phyloP scores from a whole-genome alignment of 805 yeast genomes.

The Zygotorulaspora sp. region DNA sequence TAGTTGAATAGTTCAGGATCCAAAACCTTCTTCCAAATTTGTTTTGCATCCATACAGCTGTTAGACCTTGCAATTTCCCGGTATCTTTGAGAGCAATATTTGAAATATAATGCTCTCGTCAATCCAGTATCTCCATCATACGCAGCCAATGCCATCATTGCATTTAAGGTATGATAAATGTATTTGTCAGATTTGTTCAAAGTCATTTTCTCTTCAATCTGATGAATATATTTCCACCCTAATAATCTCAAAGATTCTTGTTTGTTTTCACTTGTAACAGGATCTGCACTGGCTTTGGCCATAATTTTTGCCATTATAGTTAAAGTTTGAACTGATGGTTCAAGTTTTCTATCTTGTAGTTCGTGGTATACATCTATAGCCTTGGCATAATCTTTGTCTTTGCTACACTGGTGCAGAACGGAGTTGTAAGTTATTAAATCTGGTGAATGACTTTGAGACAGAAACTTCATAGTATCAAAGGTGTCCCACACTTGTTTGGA shows the following conservation, averaged over 20 bases:
- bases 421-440: constrained; percentile 63
- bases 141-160: constrained; percentile 73
- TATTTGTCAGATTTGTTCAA: constrained; percentile 11
- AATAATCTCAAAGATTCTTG: constrained; percentile 25
- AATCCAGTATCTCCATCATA: constrained; percentile 72
- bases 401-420: constrained; percentile 62
- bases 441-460: constrained; percentile 63
- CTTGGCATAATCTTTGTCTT: constrained; percentile 59
- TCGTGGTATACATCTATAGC: constrained; percentile 76
- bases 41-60: constrained; percentile 6
- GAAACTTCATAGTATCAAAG: constrained; percentile 82
- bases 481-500: constrained; percentile 56
- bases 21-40: constrained; percentile 28
- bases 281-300: constrained; percentile 29
- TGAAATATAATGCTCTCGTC: constrained; percentile 61
- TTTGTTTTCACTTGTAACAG: constrained; percentile 29
- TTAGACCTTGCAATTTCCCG: constrained; percentile 8
- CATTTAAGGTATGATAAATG: constrained; percentile 37
- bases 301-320: constrained; percentile 24
- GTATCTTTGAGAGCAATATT: constrained; percentile 38
- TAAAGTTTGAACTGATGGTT: constrained; percentile 22
- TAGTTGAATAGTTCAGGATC: constrained; percentile 43
- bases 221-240: constrained; percentile 78
- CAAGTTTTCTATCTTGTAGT: constrained; percentile 40
- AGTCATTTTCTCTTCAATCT: constrained; percentile 45